phyloP scores from a whole-genome alignment of 176 grass and related monocot genomes.

The Zizania latifolia region DNA sequence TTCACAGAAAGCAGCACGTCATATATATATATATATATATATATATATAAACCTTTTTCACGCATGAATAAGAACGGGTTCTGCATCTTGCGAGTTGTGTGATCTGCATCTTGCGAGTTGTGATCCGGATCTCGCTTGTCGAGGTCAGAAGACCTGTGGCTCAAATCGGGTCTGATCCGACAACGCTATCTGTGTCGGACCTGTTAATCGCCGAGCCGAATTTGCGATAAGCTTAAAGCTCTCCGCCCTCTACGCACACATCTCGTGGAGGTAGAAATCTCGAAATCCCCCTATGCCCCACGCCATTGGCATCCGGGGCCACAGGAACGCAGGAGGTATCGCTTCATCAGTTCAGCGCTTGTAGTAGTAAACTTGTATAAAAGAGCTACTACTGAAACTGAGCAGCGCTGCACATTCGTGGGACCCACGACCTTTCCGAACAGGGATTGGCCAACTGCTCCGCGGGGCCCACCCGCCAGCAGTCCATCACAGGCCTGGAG shows the following conservation, averaged over 20 bases:
- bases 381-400: no score
- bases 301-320: not conserved
- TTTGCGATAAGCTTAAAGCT: not conserved
- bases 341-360: no score
- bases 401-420: slow-evolving; percentile 14
- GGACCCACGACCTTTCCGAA: slow-evolving; percentile 21
- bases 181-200: not conserved
- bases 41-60: no score
- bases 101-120: no score
- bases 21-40: no score
- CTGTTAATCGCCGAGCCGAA: not conserved
- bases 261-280: not conserved
- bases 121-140: not conserved
- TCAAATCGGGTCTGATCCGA: not conserved
- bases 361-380: no score
- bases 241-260: not conserved
- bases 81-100: no score
- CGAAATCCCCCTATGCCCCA: not conserved
- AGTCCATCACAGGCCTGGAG: no score
- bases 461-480: not conserved
- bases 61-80: not conserved
- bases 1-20: no score
- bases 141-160: not conserved
- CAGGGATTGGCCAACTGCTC: slow-evolving; percentile 55
- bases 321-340: no score